phyloP scores from a whole-genome alignment of 2,329 filamentous ascomycete species.

The Fusarium fracticaudum region DNA sequence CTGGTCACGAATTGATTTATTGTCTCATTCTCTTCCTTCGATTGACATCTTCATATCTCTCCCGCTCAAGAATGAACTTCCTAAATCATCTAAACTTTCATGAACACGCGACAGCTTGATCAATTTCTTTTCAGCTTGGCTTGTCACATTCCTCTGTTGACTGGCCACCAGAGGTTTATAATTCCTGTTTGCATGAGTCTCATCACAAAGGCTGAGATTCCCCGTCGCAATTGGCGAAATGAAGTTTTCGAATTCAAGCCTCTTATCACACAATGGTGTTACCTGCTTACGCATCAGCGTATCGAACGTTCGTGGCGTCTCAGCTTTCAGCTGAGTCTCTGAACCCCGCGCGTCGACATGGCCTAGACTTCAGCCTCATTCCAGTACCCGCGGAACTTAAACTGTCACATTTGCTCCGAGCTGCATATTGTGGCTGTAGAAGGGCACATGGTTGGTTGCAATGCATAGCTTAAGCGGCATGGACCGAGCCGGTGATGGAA shows the following conservation, averaged over 20 bases:
- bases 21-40: neutral
- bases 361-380: neutral
- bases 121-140: neutral
- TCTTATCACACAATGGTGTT: neutral
- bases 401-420: neutral
- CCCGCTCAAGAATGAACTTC: neutral
- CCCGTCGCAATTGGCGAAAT: neutral
- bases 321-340: neutral
- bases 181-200: neutral
- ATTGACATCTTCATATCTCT: neutral
- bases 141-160: neutral
- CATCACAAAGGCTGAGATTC: neutral
- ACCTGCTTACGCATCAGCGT: neutral
- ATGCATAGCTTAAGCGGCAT: neutral
- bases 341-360: neutral
- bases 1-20: neutral
- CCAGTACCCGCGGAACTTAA: neutral
- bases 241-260: neutral
- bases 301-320: neutral
- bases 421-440: neutral
- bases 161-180: neutral
- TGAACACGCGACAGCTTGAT: neutral
- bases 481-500: neutral
- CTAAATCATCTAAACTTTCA: neutral
- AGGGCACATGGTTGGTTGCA: neutral